Conservation (phyloP, 2,329 filamentous ascomycete genomes). For the Cladosporium sphaerospermum region DNA sequence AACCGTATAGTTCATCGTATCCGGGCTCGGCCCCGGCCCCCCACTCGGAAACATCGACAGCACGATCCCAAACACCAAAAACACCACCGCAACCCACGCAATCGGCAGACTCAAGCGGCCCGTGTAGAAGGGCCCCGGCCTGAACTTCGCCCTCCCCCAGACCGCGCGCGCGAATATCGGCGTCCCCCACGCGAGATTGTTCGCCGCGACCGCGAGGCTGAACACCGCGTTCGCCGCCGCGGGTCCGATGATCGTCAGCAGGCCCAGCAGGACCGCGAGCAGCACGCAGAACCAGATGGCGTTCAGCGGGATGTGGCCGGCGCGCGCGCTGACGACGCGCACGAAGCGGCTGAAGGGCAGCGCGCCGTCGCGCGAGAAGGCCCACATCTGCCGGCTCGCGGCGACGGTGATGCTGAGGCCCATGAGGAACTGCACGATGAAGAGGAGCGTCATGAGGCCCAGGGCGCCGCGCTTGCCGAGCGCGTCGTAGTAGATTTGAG, state of each 20-base stretch:
- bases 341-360: slow-evolving; percentile 55
- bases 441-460: slow-evolving; percentile 53
- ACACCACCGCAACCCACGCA: slow-evolving; percentile 48
- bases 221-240: slow-evolving; percentile 56
- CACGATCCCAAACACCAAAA: slow-evolving; percentile 50
- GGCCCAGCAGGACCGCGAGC: slow-evolving; percentile 48
- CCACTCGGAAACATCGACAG: slow-evolving; percentile 54
- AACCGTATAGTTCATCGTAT: slow-evolving; percentile 58
- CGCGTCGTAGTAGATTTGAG: slow-evolving; percentile 56
- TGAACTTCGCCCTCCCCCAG: slow-evolving; percentile 54
- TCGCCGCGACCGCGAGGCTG: slow-evolving; percentile 53
- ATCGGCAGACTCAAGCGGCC: slow-evolving; percentile 48
- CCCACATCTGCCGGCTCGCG: slow-evolving; percentile 56
- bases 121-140: slow-evolving; percentile 55
- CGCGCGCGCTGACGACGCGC: slow-evolving; percentile 47
- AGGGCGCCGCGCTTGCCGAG: slow-evolving; percentile 54
- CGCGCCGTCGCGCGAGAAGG: slow-evolving; percentile 57
- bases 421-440: slow-evolving; percentile 59
- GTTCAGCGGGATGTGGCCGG: slow-evolving; percentile 54
- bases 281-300: slow-evolving; percentile 50
- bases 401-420: slow-evolving; percentile 54
- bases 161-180: slow-evolving; percentile 54
- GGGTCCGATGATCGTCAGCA: slow-evolving; percentile 52
- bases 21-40: slow-evolving; percentile 46
- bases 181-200: slow-evolving; percentile 55